Evolutionary conservation across 306 rosid genomes (phyloP).

Genomic region (Prunus mira): DNA sequence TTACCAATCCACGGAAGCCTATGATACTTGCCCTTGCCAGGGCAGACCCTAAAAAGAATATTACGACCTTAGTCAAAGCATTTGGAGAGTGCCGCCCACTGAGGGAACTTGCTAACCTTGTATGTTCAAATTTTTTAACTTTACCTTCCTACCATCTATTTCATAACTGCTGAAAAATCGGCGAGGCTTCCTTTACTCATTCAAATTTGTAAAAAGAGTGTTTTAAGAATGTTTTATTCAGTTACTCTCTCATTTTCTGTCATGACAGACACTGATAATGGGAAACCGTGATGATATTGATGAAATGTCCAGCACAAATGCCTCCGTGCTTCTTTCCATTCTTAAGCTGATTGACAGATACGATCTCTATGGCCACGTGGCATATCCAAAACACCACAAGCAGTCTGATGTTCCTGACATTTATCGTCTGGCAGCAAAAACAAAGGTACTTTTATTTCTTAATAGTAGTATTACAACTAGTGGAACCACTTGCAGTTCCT

Average conservation of each 20-base stretch:
- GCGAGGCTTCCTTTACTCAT: not conserved
- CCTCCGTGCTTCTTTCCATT: slow-evolving; percentile 53
- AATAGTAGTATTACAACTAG: not conserved
- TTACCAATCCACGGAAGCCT: slow-evolving; percentile 65
- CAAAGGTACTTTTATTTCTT: slow-evolving; percentile 41
- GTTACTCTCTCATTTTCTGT: not conserved
- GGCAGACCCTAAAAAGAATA: slow-evolving; percentile 65
- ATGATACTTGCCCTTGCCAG: slow-evolving; percentile 76
- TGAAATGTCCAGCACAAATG: slow-evolving; percentile 54
- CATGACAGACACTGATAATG: slow-evolving; percentile 53
- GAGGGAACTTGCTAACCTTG: slow-evolving; percentile 62
- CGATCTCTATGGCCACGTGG: slow-evolving; percentile 60
- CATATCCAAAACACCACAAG: slow-evolving; percentile 62
- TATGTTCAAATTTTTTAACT: slow-evolving; percentile 26
- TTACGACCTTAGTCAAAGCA: slow-evolving; percentile 58
- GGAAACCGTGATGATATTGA: slow-evolving; percentile 65
- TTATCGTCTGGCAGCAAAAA: slow-evolving; percentile 60
- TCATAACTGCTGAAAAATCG: not conserved
- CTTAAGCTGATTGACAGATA: slow-evolving; percentile 58
- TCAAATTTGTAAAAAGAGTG: not conserved
- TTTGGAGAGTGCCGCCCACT: slow-evolving; percentile 67
- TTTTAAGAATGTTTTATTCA: not conserved
- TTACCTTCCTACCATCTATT: not conserved
- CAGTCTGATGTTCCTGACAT: slow-evolving; percentile 61
- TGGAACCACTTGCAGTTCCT: not conserved